Base-by-base conservation (phyloP, 2,329 filamentous ascomycete species). In the Sclerotinia minor region DNA sequence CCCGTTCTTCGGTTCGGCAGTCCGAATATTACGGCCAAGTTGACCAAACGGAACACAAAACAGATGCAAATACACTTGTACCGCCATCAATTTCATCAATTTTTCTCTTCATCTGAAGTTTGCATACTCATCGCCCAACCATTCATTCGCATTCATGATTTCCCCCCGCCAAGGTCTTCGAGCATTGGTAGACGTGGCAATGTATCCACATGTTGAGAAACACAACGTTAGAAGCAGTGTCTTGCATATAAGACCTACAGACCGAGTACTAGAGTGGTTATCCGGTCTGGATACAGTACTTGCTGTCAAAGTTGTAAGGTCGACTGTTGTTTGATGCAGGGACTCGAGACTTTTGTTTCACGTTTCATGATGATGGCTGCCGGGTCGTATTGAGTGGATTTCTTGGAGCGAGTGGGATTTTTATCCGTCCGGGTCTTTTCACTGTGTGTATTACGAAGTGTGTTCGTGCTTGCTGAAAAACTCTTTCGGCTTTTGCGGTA, bases 161-260 rank as follows among this genome's bases (percentile, higher is more conserved):
- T 54, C 13, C 19, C 52, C 19, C 29, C 19, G 19, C 21, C 55
- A 13, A 19, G 19, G 45, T 21, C 24, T 7, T 26, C 57, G 41
- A 59, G 41, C 41, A 45, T n/a, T 41, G 17, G 57, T 19, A 59
- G 57, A 59, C 57, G 57, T 59, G 57, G 57, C 57, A 59, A 45
- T 15, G 57, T 59, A 59, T 47, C 57, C 57, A 59, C 57, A 59
- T 57, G 24, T 59, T 41, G 13, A 45, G 57, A 24, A 44, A 59
- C 57, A 59, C 41, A 59, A 59, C 57, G 41, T 59, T 59, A 11
- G 41, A 59, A 47, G 41, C 29, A 47, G 57, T 32, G 57, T 59
- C 41, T 59, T 59, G 57, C 57, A 59, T 59, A 59, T 32, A 44
- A 59, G 57, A 59, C 57, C 41, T 47, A 59, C 7, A 59, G 57